Base-by-base conservation (phyloP, 2,329 filamentous ascomycete genomes). In the Talaromyces albobiverticillius region DNA sequence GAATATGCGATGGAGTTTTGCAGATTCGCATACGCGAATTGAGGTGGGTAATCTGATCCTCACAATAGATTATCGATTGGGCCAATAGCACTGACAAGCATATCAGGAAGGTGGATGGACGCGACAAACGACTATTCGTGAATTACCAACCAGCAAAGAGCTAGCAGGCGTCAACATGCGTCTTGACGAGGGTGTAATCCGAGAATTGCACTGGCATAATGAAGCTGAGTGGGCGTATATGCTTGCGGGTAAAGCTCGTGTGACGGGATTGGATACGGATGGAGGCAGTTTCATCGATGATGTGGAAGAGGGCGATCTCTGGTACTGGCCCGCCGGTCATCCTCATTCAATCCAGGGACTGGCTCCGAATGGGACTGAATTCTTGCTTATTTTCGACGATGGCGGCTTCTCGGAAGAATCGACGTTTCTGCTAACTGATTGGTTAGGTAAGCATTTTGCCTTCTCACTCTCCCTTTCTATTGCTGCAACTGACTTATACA, bases 131-230 rank as follows among this genome's bases (percentile, higher is more conserved):
- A 71, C 69, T 3, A 63, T 70, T 51, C 60, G 67, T 16, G 69
- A 72, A 53, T 57, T 72, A 1, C 67, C 67, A 1, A 64, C 48
- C 8, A 70, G 67, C 29, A 80, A 82, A n/a, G 85, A 90, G 65
- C 79, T 91, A 42, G 88, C 88, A 2, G 84, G 85, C 38, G 88
- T 90, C 52, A 89, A 91, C 67, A 91, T 91, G 88, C 82, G 87
- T 10, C 81, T 91, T 2, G 87, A 86, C 36, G 73, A 82, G 59
- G 86, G 87, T 32, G 87, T 86, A 29, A 89, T 89, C 61, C 85
- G 88, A 25, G 88, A 91, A 67, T 77, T 91, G 8, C 88, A 91
- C 66, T 91, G 88, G 88, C 88, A 91, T 75, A 89, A 88, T 5
- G 42, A 57, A 67, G 87, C 86, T 34, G 88, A 91, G 65, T 90